Base-by-base conservation (phyloP, 495 filamentous ascomycete genomes). In the Cairneyella variabilis region DNA sequence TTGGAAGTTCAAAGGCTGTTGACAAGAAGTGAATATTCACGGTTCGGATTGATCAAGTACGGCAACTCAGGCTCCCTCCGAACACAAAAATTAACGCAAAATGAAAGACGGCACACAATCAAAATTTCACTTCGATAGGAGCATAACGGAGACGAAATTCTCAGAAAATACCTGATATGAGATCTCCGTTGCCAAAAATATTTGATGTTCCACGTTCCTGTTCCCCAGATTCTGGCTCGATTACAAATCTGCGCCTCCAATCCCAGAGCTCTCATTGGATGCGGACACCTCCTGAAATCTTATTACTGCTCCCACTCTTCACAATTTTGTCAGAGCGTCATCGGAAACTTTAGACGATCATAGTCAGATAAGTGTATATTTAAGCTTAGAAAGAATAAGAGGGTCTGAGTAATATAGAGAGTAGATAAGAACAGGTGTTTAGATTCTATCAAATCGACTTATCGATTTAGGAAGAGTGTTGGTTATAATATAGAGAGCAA, bases 221-320 rank as follows among this genome's bases (percentile, higher is more conserved):
- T 58, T 45, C 56, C 56, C 56, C 56, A 58, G 56, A 58, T 48
- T 54, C 56, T 50, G 56, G 49, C 34, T 45, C 22, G 56, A 58
- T 58, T 53, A 58, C 43, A n/a, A 16, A 3, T 7, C 12, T 2
- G 20, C 45, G 7, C 7, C 22, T 20, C 10, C 14, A 53, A 53
- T 53, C 44, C 14, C 22, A 2, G 11, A 10, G 9, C 28, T 18
- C 17, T 49, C 39, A 58, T 58, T 58, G 56, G 56, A 26, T 38
- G 1, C 44, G 44, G 41, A 14, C 5, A 50, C 34, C 49, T 54
- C 49, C 44, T 58, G 55, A 26, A 39, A 38, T 39, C 56, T 58
- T 58, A 58, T 58, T n/a, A n/a, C 56, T 27, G 18, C 48, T 44
- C 53, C 41, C 42, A 47, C 34, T 53, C 48, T 52, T 53, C 42